Conservation (phyloP, 192 early-diverging fungal species). For the Gryganskiella cystojenkinii region DNA sequence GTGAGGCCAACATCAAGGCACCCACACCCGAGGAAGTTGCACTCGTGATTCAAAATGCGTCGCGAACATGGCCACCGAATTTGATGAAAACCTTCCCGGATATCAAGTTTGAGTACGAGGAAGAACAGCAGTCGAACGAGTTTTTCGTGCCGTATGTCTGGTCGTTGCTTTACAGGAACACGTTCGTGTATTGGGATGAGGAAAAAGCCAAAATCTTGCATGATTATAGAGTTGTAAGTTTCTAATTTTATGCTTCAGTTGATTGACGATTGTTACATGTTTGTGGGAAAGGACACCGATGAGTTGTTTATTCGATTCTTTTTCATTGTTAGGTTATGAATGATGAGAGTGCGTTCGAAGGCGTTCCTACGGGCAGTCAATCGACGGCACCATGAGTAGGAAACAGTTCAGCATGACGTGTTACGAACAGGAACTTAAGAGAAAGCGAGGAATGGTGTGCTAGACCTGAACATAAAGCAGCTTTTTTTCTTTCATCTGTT, state of each 20-base stretch:
- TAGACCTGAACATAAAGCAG: no score
- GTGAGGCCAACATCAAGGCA: constrained; percentile 71
- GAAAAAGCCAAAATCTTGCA: constrained; percentile 62
- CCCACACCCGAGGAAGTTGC: constrained; percentile 72
- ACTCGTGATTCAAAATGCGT: constrained; percentile 69
- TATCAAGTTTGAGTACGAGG: constrained; percentile 78
- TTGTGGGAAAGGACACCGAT: neutral
- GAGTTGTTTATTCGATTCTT: neutral
- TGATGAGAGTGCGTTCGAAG: constrained; percentile 43
- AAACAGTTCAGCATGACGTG: neutral
- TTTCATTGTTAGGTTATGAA: constrained; percentile 21
- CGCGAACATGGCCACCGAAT: constrained; percentile 70
- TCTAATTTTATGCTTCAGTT: neutral
- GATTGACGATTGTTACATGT: neutral
- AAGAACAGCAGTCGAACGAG: constrained; percentile 61
- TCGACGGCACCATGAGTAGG: neutral
- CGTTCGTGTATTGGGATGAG: constrained; percentile 78
- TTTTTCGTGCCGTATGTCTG: constrained; percentile 81
- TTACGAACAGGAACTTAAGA: neutral
- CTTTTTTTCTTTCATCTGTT: no score
- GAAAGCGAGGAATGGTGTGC: no score
- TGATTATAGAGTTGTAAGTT: constrained; percentile 52
- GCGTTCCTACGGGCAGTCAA: constrained; percentile 21
- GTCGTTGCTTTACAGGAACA: constrained; percentile 65
- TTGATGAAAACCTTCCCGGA: constrained; percentile 67